These are phyloP conservation scores for Schizonepeta tenuifolia DNA, from an alignment of 257 asterid genomes.

Conservation along the genomic window DNA sequence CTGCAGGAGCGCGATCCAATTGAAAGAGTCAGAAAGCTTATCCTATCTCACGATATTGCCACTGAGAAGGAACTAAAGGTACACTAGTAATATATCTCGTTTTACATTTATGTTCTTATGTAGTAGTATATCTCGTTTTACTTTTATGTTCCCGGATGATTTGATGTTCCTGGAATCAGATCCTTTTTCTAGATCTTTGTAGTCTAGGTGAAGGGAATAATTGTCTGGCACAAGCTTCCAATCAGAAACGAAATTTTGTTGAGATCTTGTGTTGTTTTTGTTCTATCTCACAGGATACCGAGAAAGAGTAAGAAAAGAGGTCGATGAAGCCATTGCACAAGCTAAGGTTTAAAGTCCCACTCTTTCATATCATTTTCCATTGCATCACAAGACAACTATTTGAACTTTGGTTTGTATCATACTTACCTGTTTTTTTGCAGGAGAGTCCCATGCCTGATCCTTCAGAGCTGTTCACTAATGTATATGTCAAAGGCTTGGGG, in stretches of 20 bases:
- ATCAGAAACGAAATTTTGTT: not conserved
- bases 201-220: conserved; percentile 28
- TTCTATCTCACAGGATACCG: conserved; percentile 68
- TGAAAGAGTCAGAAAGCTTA: conserved; percentile 87
- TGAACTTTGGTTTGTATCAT: conserved; percentile 15
- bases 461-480: conserved; percentile 86
- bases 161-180: conserved; percentile 5
- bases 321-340: conserved; percentile 93
- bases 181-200: not conserved
- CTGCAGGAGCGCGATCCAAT: conserved; percentile 94
- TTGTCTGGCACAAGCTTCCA: too few species aligned
- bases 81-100: conserved; percentile 1
- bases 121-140: too few species aligned
- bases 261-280: not conserved
- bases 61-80: conserved; percentile 93
- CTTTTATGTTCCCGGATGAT: conserved; percentile 20
- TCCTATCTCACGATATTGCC: conserved; percentile 76
- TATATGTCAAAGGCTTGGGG: conserved; percentile 83
- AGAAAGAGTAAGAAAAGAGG: conserved; percentile 83
- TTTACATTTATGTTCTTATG: not conserved
- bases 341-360: conserved; percentile 77
- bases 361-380: conserved; percentile 24
- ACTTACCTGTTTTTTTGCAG: conserved; percentile 53
- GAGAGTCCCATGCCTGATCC: conserved; percentile 93
- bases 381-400: conserved; percentile 5